phyloP scores from a whole-genome alignment of 345 rosid species.

The Erysimum cheiranthoides region DNA sequence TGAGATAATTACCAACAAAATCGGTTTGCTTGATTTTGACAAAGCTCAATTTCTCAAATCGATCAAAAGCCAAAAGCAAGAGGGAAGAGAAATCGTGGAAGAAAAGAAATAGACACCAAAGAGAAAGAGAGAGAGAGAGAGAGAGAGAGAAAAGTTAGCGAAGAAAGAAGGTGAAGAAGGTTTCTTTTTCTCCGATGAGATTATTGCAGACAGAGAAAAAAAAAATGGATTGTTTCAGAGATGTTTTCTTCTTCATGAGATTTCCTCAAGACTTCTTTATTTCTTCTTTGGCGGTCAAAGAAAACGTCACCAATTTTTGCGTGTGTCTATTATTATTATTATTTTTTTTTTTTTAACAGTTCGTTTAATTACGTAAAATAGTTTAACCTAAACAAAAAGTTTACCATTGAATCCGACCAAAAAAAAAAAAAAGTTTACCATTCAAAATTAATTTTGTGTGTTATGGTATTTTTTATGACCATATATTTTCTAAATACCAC shows the following conservation, averaged over 20 bases:
- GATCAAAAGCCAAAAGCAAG: constrained; percentile 19
- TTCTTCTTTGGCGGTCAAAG: constrained; percentile 40
- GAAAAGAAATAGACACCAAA: background rate
- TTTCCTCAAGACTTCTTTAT: constrained; percentile 18
- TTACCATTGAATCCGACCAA: no score
- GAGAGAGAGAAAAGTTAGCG: background rate
- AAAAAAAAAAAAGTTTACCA: no score
- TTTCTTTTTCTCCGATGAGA: background rate
- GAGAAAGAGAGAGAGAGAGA: no score
- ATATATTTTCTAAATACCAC: no score
- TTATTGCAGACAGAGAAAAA: background rate
- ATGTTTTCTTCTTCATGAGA: constrained; percentile 25
- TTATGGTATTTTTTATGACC: no score
- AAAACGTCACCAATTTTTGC: constrained; percentile 24
- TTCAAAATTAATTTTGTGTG: no score
- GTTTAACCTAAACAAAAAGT: no score
- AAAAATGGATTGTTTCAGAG: constrained; percentile 1
- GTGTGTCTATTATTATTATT: background rate
- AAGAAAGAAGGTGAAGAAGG: constrained; percentile 4
- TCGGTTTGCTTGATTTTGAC: constrained; percentile 17
- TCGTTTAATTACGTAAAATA: no score
- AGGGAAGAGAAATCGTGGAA: constrained; percentile 3
- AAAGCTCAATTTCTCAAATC: constrained; percentile 23
- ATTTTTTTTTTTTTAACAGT: background rate
- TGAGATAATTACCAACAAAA: constrained; percentile 5